Base-by-base conservation (phyloP, 2,329 filamentous ascomycete genomes). In the Phaeophleospora eucalypticola region DNA sequence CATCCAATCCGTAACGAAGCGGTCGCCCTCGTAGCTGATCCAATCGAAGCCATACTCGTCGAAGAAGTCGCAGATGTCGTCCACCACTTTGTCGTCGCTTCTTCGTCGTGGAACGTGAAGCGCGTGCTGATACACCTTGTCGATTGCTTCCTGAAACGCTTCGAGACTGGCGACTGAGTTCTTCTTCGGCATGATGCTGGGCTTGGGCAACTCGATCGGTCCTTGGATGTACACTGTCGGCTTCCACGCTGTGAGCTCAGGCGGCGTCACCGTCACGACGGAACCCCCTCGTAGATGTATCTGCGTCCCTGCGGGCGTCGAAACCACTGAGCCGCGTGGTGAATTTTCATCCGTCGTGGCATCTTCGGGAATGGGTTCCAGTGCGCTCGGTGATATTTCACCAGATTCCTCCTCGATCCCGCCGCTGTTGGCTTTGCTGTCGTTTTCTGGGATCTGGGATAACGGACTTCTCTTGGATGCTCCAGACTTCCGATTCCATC, bases 31-130 rank as follows among this genome's bases (percentile, higher is more conserved):
- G 41, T 53, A 60, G 3, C 40, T 48, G 7, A 62, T 59, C 10
- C 58, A 48, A 21, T 62, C 60, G n/a, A 71, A 60, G 12, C 65
- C 65, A 38, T 72, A 66, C 2, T 61, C 62, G 17, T 68, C 63
- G 41, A 74, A 71, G 57, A 66, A 73, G 35, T 64, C 62, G 39
- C 68, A 67, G n/a, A 72, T 62, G 20, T 68, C 63, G 17, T 74
- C 70, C 15, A 67, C 51, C 4, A 60, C 58, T 0, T 57, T 58
- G 47, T 68, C 65, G 43, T 68, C 66, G 39, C 61, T 64, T 4
- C 60, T 45, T 21, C 64, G 49, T 34, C 65, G 53, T 4, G 58
- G 60, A 4, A 63, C 49, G 9, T 40, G 36, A 32, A 62, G 45
- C 2, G 57, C 55, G 12, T 60, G 43, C 43, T 65, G 59, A 41